Conservation (phyloP, 164 flowering plant species). For the Vitis labrusca region DNA sequence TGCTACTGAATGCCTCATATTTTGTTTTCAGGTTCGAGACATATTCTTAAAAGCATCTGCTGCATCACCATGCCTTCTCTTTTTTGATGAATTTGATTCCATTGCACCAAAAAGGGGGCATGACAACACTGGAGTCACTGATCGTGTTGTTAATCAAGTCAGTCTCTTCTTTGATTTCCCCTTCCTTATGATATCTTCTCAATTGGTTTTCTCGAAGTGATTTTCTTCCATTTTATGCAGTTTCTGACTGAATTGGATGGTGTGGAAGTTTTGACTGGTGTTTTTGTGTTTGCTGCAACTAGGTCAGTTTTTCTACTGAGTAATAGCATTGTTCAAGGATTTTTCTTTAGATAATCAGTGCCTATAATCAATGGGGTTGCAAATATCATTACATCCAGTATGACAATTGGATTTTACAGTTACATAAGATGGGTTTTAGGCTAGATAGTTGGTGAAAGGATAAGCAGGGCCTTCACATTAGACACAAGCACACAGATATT, state of each 20-base stretch:
- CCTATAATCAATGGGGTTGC: neutral
- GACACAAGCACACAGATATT: too few species aligned
- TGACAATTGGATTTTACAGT: neutral
- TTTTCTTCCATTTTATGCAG: constrained; percentile 34
- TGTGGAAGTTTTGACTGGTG: constrained; percentile 90
- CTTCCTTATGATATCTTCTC: neutral
- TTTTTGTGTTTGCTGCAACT: constrained; percentile 98
- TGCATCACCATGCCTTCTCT: constrained; percentile 95
- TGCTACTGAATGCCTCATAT: neutral
- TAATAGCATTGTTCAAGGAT: neutral
- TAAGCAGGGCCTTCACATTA: too few species aligned
- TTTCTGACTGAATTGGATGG: constrained; percentile 97
- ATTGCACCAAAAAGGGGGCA: constrained; percentile 99
- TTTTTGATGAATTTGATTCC: constrained; percentile 98
- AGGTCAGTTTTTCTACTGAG: constrained; percentile 45
- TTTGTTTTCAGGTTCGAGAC: constrained; percentile 76
- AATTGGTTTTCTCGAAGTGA: neutral
- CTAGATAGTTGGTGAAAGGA: too few species aligned
- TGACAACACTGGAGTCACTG: constrained; percentile 99
- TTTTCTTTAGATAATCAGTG: neutral
- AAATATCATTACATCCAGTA: neutral
- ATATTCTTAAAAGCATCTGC: constrained; percentile 92
- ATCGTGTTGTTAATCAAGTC: constrained; percentile 96
- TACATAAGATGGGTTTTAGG: too few species aligned
- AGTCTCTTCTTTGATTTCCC: constrained; percentile 15